phyloP scores from a whole-genome alignment of 768 basidiomycete species.

The Nidularia pulvinata region DNA sequence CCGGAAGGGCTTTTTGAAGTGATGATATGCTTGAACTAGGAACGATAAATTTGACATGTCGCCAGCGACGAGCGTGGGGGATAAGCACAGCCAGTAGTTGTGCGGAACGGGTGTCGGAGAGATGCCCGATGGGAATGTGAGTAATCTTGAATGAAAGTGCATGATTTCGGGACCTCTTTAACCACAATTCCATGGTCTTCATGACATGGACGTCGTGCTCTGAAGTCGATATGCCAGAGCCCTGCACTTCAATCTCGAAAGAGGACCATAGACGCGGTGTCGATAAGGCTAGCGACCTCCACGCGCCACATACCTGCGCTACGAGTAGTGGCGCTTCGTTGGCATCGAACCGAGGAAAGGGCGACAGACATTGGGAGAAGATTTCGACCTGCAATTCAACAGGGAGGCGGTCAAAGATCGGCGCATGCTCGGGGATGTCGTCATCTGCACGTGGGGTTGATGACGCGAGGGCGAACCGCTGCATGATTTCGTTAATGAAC shows the following conservation, averaged over 20 bases:
- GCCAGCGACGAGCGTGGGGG: conserved; percentile 32
- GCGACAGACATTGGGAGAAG: conserved; percentile 33
- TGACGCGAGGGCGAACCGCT: not conserved
- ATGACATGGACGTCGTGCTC: conserved; percentile 13
- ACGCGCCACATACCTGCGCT: conserved; percentile 35
- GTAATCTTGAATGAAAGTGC: conserved; percentile 27
- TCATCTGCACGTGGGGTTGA: not conserved
- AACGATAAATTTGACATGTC: conserved; percentile 27
- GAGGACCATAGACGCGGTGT: conserved; percentile 49
- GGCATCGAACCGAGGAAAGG: conserved; percentile 24
- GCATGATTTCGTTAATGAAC: not conserved
- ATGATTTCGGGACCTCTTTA: conserved; percentile 29
- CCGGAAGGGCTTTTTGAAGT: conserved; percentile 16
- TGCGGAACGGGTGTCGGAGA: conserved; percentile 16
- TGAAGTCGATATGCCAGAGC: conserved; percentile 7
- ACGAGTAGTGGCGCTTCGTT: conserved; percentile 35
- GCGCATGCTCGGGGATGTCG: not conserved
- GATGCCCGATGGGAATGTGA: conserved; percentile 15
- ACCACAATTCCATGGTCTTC: conserved; percentile 26
- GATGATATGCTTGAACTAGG: conserved; percentile 22
- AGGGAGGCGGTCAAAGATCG: conserved; percentile 35
- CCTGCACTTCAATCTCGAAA: conserved; percentile 30
- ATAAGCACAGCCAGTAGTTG: conserved; percentile 25
- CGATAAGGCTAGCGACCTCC: conserved; percentile 34
- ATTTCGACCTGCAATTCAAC: conserved; percentile 46